These are phyloP conservation scores for Dovyalis caffra DNA, from an alignment of 345 rosid genomes.

Conservation along the genomic window DNA sequence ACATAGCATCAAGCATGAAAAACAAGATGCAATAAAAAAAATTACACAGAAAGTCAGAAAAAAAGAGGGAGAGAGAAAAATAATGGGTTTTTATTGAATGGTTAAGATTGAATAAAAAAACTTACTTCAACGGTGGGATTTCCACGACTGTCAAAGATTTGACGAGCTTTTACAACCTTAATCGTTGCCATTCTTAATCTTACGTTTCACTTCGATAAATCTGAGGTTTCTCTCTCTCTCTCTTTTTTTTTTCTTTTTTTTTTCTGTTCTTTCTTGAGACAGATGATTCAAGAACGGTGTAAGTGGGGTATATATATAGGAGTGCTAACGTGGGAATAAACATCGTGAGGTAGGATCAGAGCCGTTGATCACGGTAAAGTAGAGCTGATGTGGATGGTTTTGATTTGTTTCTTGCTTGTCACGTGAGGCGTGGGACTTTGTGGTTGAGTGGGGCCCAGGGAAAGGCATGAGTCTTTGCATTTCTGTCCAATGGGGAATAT, in stretches of 20 bases:
- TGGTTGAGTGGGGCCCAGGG: neutral
- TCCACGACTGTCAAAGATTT: constrained; percentile 98
- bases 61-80: constrained; percentile 11
- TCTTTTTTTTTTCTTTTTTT: too few species aligned
- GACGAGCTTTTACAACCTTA: constrained; percentile 68
- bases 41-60: neutral
- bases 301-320: too few species aligned
- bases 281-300: neutral
- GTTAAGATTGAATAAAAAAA: neutral
- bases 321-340: neutral
- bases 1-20: neutral
- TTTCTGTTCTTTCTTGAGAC: neutral
- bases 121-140: constrained; percentile 94
- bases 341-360: neutral
- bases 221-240: neutral
- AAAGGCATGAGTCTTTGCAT: neutral
- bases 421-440: neutral
- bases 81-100: neutral
- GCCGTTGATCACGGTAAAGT: constrained; percentile 19
- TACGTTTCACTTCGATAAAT: neutral
- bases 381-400: neutral
- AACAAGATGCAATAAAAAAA: neutral
- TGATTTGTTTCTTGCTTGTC: constrained; percentile 10
- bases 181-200: constrained; percentile 42
- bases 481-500: constrained; percentile 1